phyloP scores from a whole-genome alignment of 2,329 filamentous ascomycete species.

The Chlorencoelia australis region DNA sequence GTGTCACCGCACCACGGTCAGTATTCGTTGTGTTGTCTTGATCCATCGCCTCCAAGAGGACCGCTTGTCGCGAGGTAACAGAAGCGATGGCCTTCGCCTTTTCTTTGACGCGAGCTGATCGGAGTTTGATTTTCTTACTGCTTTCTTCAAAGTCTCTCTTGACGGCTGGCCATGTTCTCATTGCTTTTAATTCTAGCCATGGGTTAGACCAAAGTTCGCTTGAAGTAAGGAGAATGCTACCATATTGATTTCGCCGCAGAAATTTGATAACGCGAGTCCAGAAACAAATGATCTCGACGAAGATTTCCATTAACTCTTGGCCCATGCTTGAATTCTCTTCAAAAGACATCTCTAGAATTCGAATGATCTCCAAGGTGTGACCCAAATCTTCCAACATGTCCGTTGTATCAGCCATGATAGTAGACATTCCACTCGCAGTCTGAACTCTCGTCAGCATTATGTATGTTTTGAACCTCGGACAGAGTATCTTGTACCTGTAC shows the following conservation, averaged over 20 bases:
- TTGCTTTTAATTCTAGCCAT: too few relatives aligned
- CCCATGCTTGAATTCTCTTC: neutral
- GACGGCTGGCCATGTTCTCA: neutral
- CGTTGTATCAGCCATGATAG: neutral
- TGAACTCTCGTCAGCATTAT: too few relatives aligned
- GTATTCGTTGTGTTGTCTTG: too few relatives aligned
- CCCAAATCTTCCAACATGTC: constrained; percentile 2
- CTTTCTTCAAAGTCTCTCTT: constrained; percentile 1
- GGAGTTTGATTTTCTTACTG: neutral
- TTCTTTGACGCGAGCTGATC: neutral
- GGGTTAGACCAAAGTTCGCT: too few relatives aligned
- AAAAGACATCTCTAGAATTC: neutral
- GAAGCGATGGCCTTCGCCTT: neutral
- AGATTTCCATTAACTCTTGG: neutral
- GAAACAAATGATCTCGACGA: constrained; percentile 1
- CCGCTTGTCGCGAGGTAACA: too few relatives aligned
- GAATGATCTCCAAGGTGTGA: constrained; percentile 1
- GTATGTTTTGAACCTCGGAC: too few relatives aligned
- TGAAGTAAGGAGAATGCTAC: too few relatives aligned
- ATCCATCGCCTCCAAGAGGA: neutral
- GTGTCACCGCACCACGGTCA: too few relatives aligned
- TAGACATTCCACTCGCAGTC: too few relatives aligned
- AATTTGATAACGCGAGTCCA: neutral
- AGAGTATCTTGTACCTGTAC: neutral
- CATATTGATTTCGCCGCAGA: neutral